Evolutionary conservation across 2,329 filamentous ascomycete genomes (phyloP), one percentile per base, ranked within the genome.

Genomic region (Aspergillus jensenii): DNA sequence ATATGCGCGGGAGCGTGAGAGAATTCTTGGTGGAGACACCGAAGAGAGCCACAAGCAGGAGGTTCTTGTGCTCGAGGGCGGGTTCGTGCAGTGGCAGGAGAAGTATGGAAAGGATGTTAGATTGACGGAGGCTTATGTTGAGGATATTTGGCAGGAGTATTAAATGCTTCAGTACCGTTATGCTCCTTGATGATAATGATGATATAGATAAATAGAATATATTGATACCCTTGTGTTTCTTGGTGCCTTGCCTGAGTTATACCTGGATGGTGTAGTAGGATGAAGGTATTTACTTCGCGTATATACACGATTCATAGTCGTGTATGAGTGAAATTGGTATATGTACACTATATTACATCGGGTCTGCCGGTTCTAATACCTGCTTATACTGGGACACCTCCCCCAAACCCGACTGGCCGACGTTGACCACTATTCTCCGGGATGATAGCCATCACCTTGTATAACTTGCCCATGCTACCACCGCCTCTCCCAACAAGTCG

Each of bases 81-180:
- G 95, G 1, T 99, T 98, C 71, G 84, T 86, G 14, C 85, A 88
- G 57, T 99, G 95, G 95, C 92, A 96, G 82, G 87, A 96, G 77
- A 80, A 83, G 65, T 89, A 77, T 76, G 93, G 92, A 0, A 80
- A 84, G 52, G 92, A 98, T 76, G 81, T 87, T 71, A 78, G 86
- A 62, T 77, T 99, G 73, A 98, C 95, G 0, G 91, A 96, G 74
- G 90, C 82, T 1, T 98, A 91, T 74, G 81, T 84, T 55, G 91
- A 90, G 77, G 91, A 96, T 76, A 78, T 98, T 49, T 98, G 93
- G 93, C 82, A 84, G 63, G 81, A 85, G 35, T 75, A 77, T 64
- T 76, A 56, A 60, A 23, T 25, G 35, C 19, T 17, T 45, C 19
- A 5, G 48, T 9, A 9, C 9, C 33, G 11, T 40, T 46, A 48